Percentiles rank a stretch among this genome's conserved stretches.
Evolutionary conservation across 768 basidiomycete genomes (phyloP).

Genomic region (Phylloporus arenicola): DNA sequence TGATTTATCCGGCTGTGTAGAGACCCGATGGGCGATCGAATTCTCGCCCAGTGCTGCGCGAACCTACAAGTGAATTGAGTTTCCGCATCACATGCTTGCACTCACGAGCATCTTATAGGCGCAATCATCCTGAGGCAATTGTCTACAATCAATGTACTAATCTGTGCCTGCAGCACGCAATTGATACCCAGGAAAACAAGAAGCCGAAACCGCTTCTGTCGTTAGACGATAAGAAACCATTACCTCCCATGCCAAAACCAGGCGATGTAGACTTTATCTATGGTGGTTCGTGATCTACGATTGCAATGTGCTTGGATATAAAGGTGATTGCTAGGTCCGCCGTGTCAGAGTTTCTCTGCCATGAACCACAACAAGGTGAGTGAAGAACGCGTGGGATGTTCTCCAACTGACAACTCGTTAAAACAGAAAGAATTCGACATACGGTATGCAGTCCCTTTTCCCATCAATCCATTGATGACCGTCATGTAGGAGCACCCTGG

Average conservation of each 20-base stretch:
- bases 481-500: conserved; percentile 48
- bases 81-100: not conserved
- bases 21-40: conserved; percentile 68
- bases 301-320: not conserved
- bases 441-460: conserved; percentile 34
- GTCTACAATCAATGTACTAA: conserved; percentile 68
- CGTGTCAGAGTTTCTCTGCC: conserved; percentile 67
- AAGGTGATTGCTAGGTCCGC: conserved; percentile 47
- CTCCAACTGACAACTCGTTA: conserved; percentile 2
- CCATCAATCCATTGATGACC: not conserved
- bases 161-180: conserved; percentile 51
- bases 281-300: conserved; percentile 46
- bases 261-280: conserved; percentile 67
- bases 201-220: conserved; percentile 37
- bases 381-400: not conserved
- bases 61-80: conserved; percentile 50
- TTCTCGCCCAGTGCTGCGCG: conserved; percentile 56
- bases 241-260: conserved; percentile 47
- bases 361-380: conserved; percentile 60
- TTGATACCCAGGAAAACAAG: conserved; percentile 41
- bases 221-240: conserved; percentile 35
- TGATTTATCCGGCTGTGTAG: conserved; percentile 53
- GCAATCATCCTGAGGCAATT: conserved; percentile 52
- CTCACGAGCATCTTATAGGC: conserved; percentile 32
- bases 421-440: conserved; percentile 54